Base-by-base conservation (phyloP, 2,329 filamentous ascomycete species). In the Dryadomyces quercivorus region DNA sequence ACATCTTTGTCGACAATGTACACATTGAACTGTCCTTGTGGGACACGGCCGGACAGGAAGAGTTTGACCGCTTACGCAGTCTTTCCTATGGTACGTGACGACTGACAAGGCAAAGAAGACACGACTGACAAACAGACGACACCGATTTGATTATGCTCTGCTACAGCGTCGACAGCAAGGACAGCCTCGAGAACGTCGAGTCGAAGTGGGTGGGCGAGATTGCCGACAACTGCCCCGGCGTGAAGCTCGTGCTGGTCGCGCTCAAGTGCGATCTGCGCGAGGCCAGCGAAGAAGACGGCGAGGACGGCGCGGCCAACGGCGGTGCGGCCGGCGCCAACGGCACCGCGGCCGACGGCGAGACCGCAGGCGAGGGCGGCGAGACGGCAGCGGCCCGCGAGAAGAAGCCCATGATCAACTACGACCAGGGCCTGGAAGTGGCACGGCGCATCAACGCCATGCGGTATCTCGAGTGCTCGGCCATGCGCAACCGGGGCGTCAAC, bases 131-230 rank as follows among this genome's bases (percentile, higher is more conserved):
- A 18, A 20, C 61, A 78, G 76, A 85, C 61, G 93, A 98, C 67
- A 98, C 93, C 53, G 93, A 98, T 66, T 84, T 94, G 47, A 95
- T 98, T 64, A 96, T 98, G 86, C 87, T 98, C 62, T 98, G 93
- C 76, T 98, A 97, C 73, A 93, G 88, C 63, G 88, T 97, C 67
- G 93, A 98, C 71, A 95, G 88, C 67, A 89, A 86, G 62, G 91
- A 96, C 70, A 96, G 91, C 3, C 82, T 98, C 58, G 93, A 98
- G 70, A 98, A 98, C 79, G 90, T 98, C 58, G 90, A 95, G 70
- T 92, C 88, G 63, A 98, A 98, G 73, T 98, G 93, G 93, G 88
- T 96, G 5, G 86, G 88, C 59, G 93, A 98, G 71, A 98, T 98
- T 61, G 88, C 91, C 59, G 93, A 98, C 72, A 96, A 98, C 72